These are phyloP conservation scores for Dendrocalamus latiflorus DNA, from an alignment of 202 grass and related monocot species.

Conservation along the genomic window DNA sequence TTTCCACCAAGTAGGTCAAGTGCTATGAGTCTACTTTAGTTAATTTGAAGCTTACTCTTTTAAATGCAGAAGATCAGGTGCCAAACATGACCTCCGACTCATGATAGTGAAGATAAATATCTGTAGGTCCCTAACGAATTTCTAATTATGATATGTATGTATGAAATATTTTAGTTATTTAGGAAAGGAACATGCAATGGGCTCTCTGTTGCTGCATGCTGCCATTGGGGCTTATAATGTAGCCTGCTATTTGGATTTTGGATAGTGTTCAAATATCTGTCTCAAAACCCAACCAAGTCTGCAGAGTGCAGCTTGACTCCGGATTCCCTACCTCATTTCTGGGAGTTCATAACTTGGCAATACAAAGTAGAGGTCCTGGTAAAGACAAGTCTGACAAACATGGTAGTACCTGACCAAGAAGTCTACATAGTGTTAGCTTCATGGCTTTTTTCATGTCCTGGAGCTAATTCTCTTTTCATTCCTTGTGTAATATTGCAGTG, in stretches of 20 bases:
- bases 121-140: neutral
- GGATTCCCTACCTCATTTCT: neutral
- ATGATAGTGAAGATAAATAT: neutral
- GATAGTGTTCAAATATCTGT: neutral
- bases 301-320: conserved; percentile 7
- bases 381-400: conserved; percentile 1
- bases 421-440: conserved; percentile 8
- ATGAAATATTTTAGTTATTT: conserved; percentile 5
- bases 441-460: neutral
- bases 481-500: neutral
- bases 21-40: neutral
- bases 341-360: neutral
- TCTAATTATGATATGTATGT: neutral
- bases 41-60: neutral
- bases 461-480: conserved; percentile 12
- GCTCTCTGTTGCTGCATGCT: neutral
- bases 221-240: neutral
- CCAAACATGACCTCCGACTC: neutral
- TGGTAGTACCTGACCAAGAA: neutral
- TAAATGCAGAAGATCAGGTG: neutral
- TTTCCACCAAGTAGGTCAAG: neutral
- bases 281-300: conserved; percentile 8
- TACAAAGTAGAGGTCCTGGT: neutral
- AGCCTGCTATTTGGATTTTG: neutral
- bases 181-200: neutral